Evolutionary conservation across 192 early-diverging fungal species (phyloP).

Genomic region (Coemansia interrupta): DNA sequence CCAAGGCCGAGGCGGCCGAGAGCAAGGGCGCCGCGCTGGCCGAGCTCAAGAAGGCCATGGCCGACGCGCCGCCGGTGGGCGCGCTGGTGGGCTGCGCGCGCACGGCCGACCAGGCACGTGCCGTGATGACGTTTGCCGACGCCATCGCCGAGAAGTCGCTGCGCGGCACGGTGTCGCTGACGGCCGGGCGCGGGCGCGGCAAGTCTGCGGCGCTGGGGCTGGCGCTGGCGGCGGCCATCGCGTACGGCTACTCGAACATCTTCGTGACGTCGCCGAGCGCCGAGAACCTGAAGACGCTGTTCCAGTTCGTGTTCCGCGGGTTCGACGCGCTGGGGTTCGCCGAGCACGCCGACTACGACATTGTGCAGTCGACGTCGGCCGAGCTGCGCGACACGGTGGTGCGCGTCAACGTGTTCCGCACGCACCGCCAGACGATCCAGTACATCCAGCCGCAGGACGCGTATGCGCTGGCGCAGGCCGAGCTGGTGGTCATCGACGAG

Average conservation of each 20-base stretch:
- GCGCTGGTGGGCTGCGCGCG: slow-evolving; percentile 72
- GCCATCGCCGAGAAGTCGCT: slow-evolving; percentile 92
- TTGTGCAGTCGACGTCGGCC: slow-evolving; percentile 96
- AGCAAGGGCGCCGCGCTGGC: slow-evolving; percentile 62
- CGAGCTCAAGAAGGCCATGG: slow-evolving; percentile 80
- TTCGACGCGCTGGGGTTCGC: slow-evolving; percentile 98
- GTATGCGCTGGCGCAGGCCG: slow-evolving; percentile 89
- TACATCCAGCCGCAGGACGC: slow-evolving; percentile 97
- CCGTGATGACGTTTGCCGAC: slow-evolving; percentile 94
- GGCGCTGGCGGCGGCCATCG: slow-evolving; percentile 90
- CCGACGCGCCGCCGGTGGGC: slow-evolving; percentile 88
- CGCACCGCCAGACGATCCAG: slow-evolving; percentile 96
- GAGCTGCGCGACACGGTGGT: slow-evolving; percentile 95
- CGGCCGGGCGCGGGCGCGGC: slow-evolving; percentile 93
- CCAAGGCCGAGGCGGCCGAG: slow-evolving; percentile 14
- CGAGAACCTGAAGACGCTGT: slow-evolving; percentile 97
- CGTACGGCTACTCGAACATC: slow-evolving; percentile 98
- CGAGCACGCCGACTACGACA: slow-evolving; percentile 98
- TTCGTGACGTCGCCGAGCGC: slow-evolving; percentile 97
- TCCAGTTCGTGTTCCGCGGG: slow-evolving; percentile 96
- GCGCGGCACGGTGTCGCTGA: slow-evolving; percentile 86
- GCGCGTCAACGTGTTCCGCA: slow-evolving; percentile 90
- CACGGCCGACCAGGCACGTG: slow-evolving; percentile 95
- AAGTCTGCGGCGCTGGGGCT: slow-evolving; percentile 96
- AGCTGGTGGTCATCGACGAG: slow-evolving; percentile 97